Conservation (phyloP, 2,329 filamentous ascomycete species). For the Penicillium thymicola region DNA sequence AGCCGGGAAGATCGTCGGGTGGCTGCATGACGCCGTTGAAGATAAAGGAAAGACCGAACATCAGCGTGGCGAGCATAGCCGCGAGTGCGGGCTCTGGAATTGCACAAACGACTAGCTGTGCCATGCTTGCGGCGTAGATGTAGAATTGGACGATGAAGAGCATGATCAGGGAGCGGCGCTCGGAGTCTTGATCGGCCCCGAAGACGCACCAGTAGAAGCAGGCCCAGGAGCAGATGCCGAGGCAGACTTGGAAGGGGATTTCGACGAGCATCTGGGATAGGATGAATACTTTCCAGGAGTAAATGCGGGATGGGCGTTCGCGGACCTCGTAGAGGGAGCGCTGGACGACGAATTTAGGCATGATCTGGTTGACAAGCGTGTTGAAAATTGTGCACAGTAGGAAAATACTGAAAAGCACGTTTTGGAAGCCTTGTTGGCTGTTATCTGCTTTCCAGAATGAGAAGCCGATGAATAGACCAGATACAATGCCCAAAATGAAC, state of each 20-base stretch:
- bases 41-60: constrained; percentile 18
- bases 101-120: constrained; percentile 11
- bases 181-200: constrained; percentile 10
- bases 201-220: constrained; percentile 24
- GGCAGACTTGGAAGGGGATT: constrained; percentile 69
- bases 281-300: constrained; percentile 82
- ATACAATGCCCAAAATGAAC: constrained; percentile 58
- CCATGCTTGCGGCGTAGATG: constrained; percentile 19
- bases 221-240: constrained; percentile 20
- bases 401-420: constrained; percentile 81
- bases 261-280: constrained; percentile 79
- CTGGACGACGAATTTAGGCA: constrained; percentile 80
- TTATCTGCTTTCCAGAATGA: constrained; percentile 70
- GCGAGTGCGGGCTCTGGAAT: constrained; percentile 14
- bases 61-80: constrained; percentile 17
- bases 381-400: constrained; percentile 59
- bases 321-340: constrained; percentile 77
- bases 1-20: constrained; percentile 58
- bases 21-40: constrained; percentile 59
- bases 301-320: constrained; percentile 76
- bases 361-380: constrained; percentile 52
- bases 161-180: constrained; percentile 16
- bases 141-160: constrained; percentile 24
- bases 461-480: constrained; percentile 72
- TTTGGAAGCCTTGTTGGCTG: constrained; percentile 72